Evolutionary conservation across 768 basidiomycete genomes (phyloP), one percentile per base, ranked within the genome.

Genomic region (Austroboletus festivus): DNA sequence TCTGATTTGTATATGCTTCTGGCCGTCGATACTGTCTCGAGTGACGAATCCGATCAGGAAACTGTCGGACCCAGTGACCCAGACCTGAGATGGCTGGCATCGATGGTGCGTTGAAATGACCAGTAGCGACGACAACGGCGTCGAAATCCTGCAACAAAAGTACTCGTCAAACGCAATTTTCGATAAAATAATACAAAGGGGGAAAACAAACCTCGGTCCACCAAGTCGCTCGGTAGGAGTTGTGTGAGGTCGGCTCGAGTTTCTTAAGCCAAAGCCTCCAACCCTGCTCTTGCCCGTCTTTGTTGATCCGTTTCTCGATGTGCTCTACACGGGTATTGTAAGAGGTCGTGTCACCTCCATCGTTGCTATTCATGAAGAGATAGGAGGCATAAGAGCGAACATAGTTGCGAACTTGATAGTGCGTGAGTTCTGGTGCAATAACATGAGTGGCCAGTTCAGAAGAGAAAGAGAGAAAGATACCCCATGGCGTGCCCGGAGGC

Each of bases 311-410:
- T 51, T 76, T 77, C 47, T 74, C 67, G 22, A 72, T 60, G 8
- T 62, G 59, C 44, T 78, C 74, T 8, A 80, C 74, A 8, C 75
- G 71, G 0, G 76, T 77, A 59, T 73, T 73, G 60, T 73, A 75
- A 2, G 68, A 69, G 0, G 70, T 48, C 18, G 65, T 54, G 0
- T 63, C 60, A 44, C 68, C 73, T 7, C 60, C 58, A 50, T 76
- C 75, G 45, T 76, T 77, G 28, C 28, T 28, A 12, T 28, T 28
- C 7, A 28, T 28, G 28, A 6, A 12, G 28, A 28, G 28, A 28
- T 28, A 28, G 28, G 28, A 28, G 5, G 28, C 28, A 12, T 28
- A 28, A 6, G 28, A 28, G 28, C 28, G 28, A 28, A 28, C 28
- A 12, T 28, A 73, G 30, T 65, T 57, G 46, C 62, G 56, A 22